These are phyloP conservation scores for Rhodotorula graminis DNA, from an alignment of 768 basidiomycete genomes.

Conservation along the genomic window DNA sequence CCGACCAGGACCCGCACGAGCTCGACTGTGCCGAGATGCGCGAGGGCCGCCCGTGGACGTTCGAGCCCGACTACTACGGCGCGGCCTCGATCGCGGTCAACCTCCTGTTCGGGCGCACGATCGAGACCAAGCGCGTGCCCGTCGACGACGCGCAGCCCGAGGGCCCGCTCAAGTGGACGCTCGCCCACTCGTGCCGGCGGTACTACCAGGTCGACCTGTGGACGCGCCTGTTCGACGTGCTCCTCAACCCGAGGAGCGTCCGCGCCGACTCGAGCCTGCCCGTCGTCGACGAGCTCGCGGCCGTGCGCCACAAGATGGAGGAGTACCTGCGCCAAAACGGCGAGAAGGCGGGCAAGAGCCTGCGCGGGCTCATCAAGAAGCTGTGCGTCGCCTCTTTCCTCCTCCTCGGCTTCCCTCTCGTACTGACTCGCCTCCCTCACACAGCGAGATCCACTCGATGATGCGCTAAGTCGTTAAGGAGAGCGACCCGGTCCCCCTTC, in stretches of 20 bases:
- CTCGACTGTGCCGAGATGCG: constrained; percentile 89
- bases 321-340: constrained; percentile 78
- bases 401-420: background rate
- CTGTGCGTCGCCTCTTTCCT: constrained; percentile 30
- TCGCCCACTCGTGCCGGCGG: constrained; percentile 49
- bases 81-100: constrained; percentile 89
- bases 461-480: background rate
- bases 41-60: constrained; percentile 79
- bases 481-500: no score
- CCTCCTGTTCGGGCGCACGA: constrained; percentile 94
- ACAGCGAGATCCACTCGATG: constrained; percentile 27
- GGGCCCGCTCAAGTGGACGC: constrained; percentile 39
- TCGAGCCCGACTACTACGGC: constrained; percentile 94
- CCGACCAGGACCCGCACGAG: constrained; percentile 79
- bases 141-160: constrained; percentile 12
- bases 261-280: constrained; percentile 62
- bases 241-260: constrained; percentile 74
- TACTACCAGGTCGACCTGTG: constrained; percentile 93
- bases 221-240: constrained; percentile 71
- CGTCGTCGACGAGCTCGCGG: constrained; percentile 62
- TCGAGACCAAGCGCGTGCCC: constrained; percentile 60
- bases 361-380: constrained; percentile 48
- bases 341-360: constrained; percentile 57
- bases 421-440: background rate
- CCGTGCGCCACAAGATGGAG: constrained; percentile 75